Evolutionary conservation across 805 yeast species (phyloP).

Genomic region (Kurtzmaniella fragi): DNA sequence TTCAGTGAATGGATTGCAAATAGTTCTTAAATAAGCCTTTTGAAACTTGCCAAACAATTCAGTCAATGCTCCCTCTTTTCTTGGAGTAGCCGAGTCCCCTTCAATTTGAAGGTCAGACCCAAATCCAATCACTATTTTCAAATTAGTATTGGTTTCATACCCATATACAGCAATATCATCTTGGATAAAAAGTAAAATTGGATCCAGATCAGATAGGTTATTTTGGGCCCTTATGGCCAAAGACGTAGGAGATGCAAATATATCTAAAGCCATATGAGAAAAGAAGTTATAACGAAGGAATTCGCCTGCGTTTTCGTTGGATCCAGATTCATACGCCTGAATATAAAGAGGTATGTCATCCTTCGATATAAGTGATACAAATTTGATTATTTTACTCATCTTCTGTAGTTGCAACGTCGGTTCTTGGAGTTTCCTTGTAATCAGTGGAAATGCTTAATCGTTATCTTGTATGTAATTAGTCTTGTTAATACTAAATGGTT

Average conservation of each 20-base stretch:
- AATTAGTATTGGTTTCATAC: slow-evolving; percentile 61
- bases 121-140: slow-evolving; percentile 58
- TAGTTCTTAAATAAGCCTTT: slow-evolving; percentile 47
- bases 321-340: slow-evolving; percentile 42
- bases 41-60: slow-evolving; percentile 37
- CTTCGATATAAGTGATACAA: slow-evolving; percentile 55
- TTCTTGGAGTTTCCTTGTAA: too few species aligned
- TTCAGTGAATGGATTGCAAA: slow-evolving; percentile 59
- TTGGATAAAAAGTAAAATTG: slow-evolving; percentile 53
- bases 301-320: slow-evolving; percentile 30
- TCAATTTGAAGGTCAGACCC: slow-evolving; percentile 6
- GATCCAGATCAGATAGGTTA: slow-evolving; percentile 10
- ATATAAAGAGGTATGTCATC: slow-evolving; percentile 58
- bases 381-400: slow-evolving; percentile 26
- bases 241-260: slow-evolving; percentile 51
- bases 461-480: too few species aligned
- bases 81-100: slow-evolving; percentile 26
- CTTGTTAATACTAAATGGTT: too few species aligned
- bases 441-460: too few species aligned
- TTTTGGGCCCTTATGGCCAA: slow-evolving; percentile 34
- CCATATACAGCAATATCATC: slow-evolving; percentile 68
- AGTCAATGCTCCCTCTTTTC: slow-evolving; percentile 15
- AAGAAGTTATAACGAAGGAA: slow-evolving; percentile 61
- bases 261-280: slow-evolving; percentile 73
- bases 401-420: too few species aligned